Conservation (phyloP, 2,329 filamentous ascomycete species). For the Blastomyces parvus region DNA sequence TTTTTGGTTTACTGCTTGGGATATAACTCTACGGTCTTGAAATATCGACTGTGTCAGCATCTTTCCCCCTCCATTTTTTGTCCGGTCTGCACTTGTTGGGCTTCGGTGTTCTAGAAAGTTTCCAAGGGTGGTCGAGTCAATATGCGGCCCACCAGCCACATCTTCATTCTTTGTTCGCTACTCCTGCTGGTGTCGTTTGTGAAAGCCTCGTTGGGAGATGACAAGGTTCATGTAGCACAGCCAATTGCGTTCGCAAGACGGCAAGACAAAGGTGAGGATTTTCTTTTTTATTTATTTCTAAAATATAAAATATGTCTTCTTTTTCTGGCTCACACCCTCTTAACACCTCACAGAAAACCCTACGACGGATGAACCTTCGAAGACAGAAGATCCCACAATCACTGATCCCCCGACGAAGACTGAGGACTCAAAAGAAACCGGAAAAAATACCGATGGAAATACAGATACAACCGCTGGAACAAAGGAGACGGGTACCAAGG, state of each 20-base stretch:
- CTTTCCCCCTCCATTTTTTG: not conserved
- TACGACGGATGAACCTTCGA: conserved; percentile 18
- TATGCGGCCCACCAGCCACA: conserved; percentile 27
- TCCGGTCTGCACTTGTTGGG: not conserved
- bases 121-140: conserved; percentile 13
- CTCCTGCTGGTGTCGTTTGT: conserved; percentile 25
- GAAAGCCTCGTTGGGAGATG: conserved; percentile 25
- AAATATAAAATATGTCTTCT: not conserved
- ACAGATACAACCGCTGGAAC: conserved; percentile 14
- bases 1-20: not conserved
- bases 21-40: not conserved
- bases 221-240: conserved; percentile 13
- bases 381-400: conserved; percentile 14
- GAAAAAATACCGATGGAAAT: conserved; percentile 13
- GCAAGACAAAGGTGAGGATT: conserved; percentile 21
- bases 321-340: not conserved
- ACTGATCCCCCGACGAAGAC: conserved; percentile 16
- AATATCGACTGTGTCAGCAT: not conserved
- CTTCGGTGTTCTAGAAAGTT: conserved; percentile 8
- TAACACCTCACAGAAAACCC: conserved; percentile 9
- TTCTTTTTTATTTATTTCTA: not conserved
- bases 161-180: conserved; percentile 27
- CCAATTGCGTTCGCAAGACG: conserved; percentile 18
- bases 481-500: conserved; percentile 15
- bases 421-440: conserved; percentile 16